Evolutionary conservation across 202 grass and related monocot species (phyloP), one percentile per base, ranked within the genome.

Genomic region (Setaria italica): DNA sequence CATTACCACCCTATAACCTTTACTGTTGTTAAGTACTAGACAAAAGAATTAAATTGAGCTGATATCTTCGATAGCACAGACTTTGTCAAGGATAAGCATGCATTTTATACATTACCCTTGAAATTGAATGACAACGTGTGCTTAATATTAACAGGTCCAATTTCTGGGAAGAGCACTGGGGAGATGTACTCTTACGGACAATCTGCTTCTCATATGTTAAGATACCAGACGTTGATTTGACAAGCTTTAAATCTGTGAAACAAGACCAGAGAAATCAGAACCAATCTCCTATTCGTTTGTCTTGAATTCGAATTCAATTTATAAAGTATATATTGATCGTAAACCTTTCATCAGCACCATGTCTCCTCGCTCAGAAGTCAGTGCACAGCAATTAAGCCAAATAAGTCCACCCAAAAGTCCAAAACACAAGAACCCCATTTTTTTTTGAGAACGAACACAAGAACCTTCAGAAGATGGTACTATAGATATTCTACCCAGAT

Each of bases 181-280:
- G 34, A 63, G 57, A n/a, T 86, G 19, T 9, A 80, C 5, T 60
- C 43, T 39, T 67, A 74, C 12, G 48, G 56, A 74, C n/a, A 37
- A 50, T 58, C 51, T 30, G 46, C 47, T 67, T 76, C 68, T 58
- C 81, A 77, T 54, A 70, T 62, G 67, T 60, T 57, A 76, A 13
- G 20, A 77, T 78, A 39, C 34, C 45, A 64, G 20, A 70, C 70
- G 70, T 45, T 81, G 63, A 87, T 90, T 73, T 82, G 54, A 77
- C 70, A 49, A 69, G 9, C 55, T 67, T 73, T 17, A 50, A 67
- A 74, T 74, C 75, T 80, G 58, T 15, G 65, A 88, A 82, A 82
- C 29, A 54, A 81, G 7, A 14, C 25, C 16, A 74, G 45, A 66
- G 3, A 84, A 66, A 67, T 74, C 39, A 80, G 14, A 84, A 84